Base-by-base conservation (phyloP, 2,329 filamentous ascomycete genomes). In the Aspergillus sergii region DNA sequence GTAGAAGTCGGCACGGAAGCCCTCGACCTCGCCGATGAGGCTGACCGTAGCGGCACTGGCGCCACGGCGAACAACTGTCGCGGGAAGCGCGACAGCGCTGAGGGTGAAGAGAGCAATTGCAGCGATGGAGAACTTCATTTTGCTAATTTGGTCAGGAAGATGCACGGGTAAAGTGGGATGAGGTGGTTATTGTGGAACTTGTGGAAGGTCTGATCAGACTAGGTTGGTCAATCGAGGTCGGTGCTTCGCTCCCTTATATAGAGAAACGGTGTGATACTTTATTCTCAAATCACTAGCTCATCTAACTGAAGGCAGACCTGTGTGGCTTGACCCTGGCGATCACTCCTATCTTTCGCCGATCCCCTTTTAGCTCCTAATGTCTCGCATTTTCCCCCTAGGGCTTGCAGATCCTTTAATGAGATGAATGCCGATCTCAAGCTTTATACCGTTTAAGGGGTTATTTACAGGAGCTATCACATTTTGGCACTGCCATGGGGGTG, bases 101-200 rank as follows among this genome's bases (percentile, higher is more conserved):
- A 63, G 43, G n/a, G 53, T 43, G n/a, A 61, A 26, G 19, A 57
- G n/a, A 30, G 59, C 43, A 10, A 55, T 34, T 23, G 59, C 21
- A 34, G 51, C 57, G 14, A 21, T 6, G 19, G 61, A 28, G 39
- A 59, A 8, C 50, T 63, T 63, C 61, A 63, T 63, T 21, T 30
- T 63, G 51, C 6, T 32, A 11, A 11, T 5, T 23, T 50, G 3
- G 16, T 19, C 2, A 10, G 16, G 9, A 19, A 1, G 12, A n/a
- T 32, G 19, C 14, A 2, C 23, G 12, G 6, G 39, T n/a, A 39
- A 0, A 26, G 5, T 43, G 21, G 14, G 56, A 46, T n/a, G 9
- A 23, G 16, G 26, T 30, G 10, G 21, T 21, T 50, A 43, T 23
- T 23, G 28, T 57, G 55, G 45, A 14, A 43, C 21, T 57, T 57